Percentiles rank a stretch among this genome's conserved stretches.
These are phyloP conservation scores for Tetracentron sinense DNA, from an alignment of 164 flowering plant species.

Conservation along the genomic window DNA sequence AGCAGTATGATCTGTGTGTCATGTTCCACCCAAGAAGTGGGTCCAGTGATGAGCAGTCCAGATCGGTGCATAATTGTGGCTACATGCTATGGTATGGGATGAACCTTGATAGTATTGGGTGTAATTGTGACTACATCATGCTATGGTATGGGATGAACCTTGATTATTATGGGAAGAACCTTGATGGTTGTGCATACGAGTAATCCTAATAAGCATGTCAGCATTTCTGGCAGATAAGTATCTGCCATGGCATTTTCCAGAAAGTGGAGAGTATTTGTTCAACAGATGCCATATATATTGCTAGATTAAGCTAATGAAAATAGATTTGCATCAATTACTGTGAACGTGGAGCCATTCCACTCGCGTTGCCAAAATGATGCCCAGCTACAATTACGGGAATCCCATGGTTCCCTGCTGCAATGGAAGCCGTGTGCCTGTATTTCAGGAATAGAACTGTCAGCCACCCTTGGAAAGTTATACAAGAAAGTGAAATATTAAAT, in stretches of 20 bases:
- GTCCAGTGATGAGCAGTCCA: background rate
- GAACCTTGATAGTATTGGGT: background rate
- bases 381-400: constrained; percentile 84
- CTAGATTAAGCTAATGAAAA: background rate
- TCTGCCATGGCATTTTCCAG: too few species aligned
- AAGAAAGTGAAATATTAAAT: background rate
- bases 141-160: background rate
- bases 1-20: background rate
- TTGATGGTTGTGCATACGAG: too few species aligned
- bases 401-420: constrained; percentile 95
- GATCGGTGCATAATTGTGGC: background rate
- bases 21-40: background rate
- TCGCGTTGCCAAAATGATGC: constrained; percentile 89
- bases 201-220: background rate
- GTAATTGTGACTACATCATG: background rate
- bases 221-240: too few species aligned
- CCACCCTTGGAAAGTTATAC: background rate
- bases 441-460: constrained; percentile 6
- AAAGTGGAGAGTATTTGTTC: too few species aligned
- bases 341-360: constrained; percentile 98
- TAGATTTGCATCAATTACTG: constrained; percentile 55
- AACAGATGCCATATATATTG: background rate
- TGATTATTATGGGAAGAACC: too few species aligned
- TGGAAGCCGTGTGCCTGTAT: constrained; percentile 87
- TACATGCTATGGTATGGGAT: background rate